Base-by-base conservation (phyloP, 1,284 basidiomycete genomes). In the Coniferiporia sulphurascens region DNA sequence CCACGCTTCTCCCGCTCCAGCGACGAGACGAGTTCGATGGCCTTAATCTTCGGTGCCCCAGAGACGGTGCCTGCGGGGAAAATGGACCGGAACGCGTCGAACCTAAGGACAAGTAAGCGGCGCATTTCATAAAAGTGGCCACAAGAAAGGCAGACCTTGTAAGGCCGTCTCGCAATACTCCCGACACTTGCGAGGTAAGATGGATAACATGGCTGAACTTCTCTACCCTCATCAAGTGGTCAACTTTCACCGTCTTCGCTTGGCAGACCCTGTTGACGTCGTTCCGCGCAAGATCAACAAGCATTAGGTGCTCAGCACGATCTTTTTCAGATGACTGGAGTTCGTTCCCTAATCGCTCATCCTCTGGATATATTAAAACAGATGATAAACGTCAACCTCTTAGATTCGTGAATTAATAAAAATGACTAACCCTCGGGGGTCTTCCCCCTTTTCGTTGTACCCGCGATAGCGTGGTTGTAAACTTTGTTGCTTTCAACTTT, bases 21-120 rank as follows among this genome's bases (percentile, higher is more conserved):
- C 17, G 86, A 86, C 12, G 87, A 87, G 44, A 99, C 79, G 38
- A 99, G 86, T 72, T 99, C 94, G 66, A 99, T 94, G 1, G 97
- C 97, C 71, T 97, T 96, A 74, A 99, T 95, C 76, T 99, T 99
- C 1, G 97, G 97, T 34, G 97, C 97, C 13, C 97, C 97, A 0
- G 94, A 97, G n/a, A 99, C 96, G 1, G 97, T 99, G 0, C 97
- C 97, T 4, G 97, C 96, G 0, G 97, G 97, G 79, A 99, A 99
- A 67, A 99, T 99, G 48, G 95, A 98, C 21, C 97, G 87, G 79
- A 99, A 97, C 0, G 97, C 97, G 72, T 99, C 97, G 70, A 98
- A 99, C 65, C 95, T 94, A 67, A 2, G 17, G 17, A 5, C 19
- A n/a, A 15, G 57, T 57, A 38, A 58, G 41, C 49, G 12, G 22